Evolutionary conservation across 495 filamentous ascomycete genomes (phyloP).

Genomic region (Massariosphaeria phaeospora): DNA sequence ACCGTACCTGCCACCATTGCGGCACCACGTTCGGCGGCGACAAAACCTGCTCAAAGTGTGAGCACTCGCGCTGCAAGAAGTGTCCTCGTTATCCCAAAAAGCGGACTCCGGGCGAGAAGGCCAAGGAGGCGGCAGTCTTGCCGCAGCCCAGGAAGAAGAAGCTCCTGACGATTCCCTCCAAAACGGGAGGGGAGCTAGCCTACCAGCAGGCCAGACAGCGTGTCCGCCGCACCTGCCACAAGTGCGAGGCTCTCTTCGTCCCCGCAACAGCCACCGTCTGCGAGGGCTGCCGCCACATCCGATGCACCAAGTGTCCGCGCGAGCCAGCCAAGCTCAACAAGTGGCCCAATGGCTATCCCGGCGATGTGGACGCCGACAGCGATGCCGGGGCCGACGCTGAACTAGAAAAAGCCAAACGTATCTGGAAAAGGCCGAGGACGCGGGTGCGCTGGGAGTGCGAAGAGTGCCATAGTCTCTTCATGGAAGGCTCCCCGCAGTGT

Average conservation of each 20-base stretch:
- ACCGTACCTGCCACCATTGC: constrained; percentile 75
- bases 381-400: constrained; percentile 16
- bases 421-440: constrained; percentile 25
- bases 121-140: constrained; percentile 45
- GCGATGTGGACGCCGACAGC: constrained; percentile 47
- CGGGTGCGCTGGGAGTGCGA: constrained; percentile 32
- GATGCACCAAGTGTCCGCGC: constrained; percentile 76
- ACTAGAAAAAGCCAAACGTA: constrained; percentile 5
- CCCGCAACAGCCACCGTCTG: constrained; percentile 44
- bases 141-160: constrained; percentile 41
- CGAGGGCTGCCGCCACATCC: constrained; percentile 63
- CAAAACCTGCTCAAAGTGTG: constrained; percentile 66
- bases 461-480: constrained; percentile 25
- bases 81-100: constrained; percentile 67
- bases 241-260: constrained; percentile 64
- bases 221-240: constrained; percentile 71
- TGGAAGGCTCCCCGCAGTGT: constrained; percentile 21
- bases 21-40: constrained; percentile 65
- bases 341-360: constrained; percentile 73
- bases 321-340: constrained; percentile 69
- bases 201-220: constrained; percentile 63
- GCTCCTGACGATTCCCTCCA: constrained; percentile 27
- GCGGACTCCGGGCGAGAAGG: constrained; percentile 48
- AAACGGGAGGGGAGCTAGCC: constrained; percentile 60
- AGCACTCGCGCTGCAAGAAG: constrained; percentile 71